phyloP scores from a whole-genome alignment of 164 flowering plant genomes.

The Platanus orientalis region DNA sequence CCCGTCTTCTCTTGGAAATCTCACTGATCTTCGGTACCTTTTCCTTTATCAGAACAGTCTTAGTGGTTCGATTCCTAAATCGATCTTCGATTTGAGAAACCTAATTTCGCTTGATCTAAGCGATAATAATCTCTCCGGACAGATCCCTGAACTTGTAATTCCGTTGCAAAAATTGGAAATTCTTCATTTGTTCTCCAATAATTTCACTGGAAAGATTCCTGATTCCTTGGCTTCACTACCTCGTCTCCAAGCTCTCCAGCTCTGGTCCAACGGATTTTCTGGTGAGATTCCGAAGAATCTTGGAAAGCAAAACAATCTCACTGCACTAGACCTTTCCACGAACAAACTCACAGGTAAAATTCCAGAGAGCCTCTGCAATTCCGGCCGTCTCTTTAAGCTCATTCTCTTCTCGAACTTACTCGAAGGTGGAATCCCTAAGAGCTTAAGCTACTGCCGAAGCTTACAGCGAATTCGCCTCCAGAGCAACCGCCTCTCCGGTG shows the following conservation, averaged over 20 bases:
- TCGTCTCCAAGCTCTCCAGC: slow-evolving; percentile 63
- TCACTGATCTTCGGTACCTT: slow-evolving; percentile 50
- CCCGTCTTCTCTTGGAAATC: slow-evolving; percentile 64
- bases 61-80: slow-evolving; percentile 48
- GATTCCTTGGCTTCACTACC: slow-evolving; percentile 40
- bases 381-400: slow-evolving; percentile 58
- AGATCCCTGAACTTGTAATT: slow-evolving; percentile 47
- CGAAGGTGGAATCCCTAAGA: slow-evolving; percentile 45
- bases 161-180: slow-evolving; percentile 56
- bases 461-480: slow-evolving; percentile 64
- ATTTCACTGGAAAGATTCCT: slow-evolving; percentile 69
- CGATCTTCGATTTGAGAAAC: slow-evolving; percentile 44
- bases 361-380: slow-evolving; percentile 51
- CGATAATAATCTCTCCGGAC: slow-evolving; percentile 68
- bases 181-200: slow-evolving; percentile 71
- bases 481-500: slow-evolving; percentile 58
- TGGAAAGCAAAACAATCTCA: slow-evolving; percentile 58
- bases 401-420: slow-evolving; percentile 79
- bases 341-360: slow-evolving; percentile 64
- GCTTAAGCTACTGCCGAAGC: slow-evolving; percentile 50
- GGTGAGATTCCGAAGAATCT: slow-evolving; percentile 67
- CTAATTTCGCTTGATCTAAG: slow-evolving; percentile 75
- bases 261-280: slow-evolving; percentile 65
- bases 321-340: slow-evolving; percentile 69
- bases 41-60: slow-evolving; percentile 70